phyloP scores from a whole-genome alignment of 306 rosid genomes.

The Vicia faba region DNA sequence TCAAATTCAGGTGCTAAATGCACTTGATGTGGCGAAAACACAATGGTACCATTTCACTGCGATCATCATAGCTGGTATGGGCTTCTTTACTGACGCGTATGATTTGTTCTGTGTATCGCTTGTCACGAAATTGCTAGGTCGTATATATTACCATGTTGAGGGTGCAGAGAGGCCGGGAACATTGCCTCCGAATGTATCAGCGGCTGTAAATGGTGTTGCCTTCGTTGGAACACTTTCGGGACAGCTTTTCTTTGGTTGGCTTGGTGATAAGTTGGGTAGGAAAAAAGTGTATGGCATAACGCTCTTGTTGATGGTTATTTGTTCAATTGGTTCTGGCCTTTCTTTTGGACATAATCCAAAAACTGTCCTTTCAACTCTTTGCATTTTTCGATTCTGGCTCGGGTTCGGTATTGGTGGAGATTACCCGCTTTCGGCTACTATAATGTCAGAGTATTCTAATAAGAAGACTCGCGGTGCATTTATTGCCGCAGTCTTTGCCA shows the following conservation, averaged over 20 bases:
- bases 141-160: conserved; percentile 71
- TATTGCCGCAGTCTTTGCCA: conserved; percentile 82
- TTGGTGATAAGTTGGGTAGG: conserved; percentile 77
- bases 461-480: conserved; percentile 86
- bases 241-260: conserved; percentile 83
- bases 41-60: conserved; percentile 90
- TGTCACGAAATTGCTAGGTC: conserved; percentile 79
- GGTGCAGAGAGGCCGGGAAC: conserved; percentile 62
- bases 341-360: conserved; percentile 67
- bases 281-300: conserved; percentile 79
- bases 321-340: conserved; percentile 74
- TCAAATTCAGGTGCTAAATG: conserved; percentile 61
- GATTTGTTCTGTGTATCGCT: conserved; percentile 76
- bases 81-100: conserved; percentile 87
- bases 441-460: conserved; percentile 83
- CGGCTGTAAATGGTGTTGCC: conserved; percentile 87
- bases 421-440: conserved; percentile 80
- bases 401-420: conserved; percentile 87
- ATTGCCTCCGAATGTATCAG: conserved; percentile 79
- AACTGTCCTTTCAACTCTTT: conserved; percentile 70
- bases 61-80: conserved; percentile 83
- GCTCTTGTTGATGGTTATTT: conserved; percentile 68
- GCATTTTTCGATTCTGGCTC: conserved; percentile 85
- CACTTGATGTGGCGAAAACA: conserved; percentile 75
- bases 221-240: conserved; percentile 75